Percentiles rank a stretch among this genome's conserved stretches.
Evolutionary conservation across 257 asterid species (phyloP).

Genomic region (Gentiana macrophylla): DNA sequence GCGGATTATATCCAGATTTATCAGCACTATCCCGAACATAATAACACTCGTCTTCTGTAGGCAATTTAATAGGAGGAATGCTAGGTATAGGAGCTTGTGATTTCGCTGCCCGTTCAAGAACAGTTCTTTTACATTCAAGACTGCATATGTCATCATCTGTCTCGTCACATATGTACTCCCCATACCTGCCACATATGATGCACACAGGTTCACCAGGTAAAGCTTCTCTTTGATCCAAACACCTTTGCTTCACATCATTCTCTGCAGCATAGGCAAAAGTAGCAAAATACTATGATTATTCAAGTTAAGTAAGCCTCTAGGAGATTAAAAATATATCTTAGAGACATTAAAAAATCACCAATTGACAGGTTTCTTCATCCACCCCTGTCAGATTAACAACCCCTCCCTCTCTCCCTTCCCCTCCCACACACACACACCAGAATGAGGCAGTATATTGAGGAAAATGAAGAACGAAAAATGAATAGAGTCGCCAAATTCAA

Average conservation of each 20-base stretch:
- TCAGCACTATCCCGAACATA: slow-evolving; percentile 48
- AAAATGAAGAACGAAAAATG: background rate
- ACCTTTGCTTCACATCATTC: slow-evolving; percentile 51
- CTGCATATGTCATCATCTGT: slow-evolving; percentile 90
- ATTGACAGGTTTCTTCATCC: no score
- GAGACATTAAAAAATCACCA: no score
- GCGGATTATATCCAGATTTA: slow-evolving; percentile 14
- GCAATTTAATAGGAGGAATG: slow-evolving; percentile 32
- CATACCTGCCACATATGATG: slow-evolving; percentile 72
- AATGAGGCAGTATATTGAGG: no score
- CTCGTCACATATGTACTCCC: slow-evolving; percentile 88
- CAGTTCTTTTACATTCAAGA: slow-evolving; percentile 59
- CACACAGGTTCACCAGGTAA: slow-evolving; percentile 69
- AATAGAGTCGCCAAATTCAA: background rate
- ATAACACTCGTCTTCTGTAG: slow-evolving; percentile 65
- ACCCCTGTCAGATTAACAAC: no score
- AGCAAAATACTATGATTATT: background rate
- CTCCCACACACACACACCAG: no score
- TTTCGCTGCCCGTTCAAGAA: slow-evolving; percentile 35
- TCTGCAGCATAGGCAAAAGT: slow-evolving; percentile 21
- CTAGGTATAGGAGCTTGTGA: slow-evolving; percentile 17
- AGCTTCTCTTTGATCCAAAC: slow-evolving; percentile 91
- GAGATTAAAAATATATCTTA: no score
- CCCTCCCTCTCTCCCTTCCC: no score
- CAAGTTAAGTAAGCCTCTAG: background rate